Percentiles rank a stretch among this genome's conserved stretches.
phyloP scores from a whole-genome alignment of 345 rosid genomes.

The Arabidopsis thaliana region TAIR10.1 NC_003074.8:22442501-22443000 shows the following conservation, averaged over 20 bases:
- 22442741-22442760: slow-evolving; percentile 68
- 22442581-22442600: slow-evolving; percentile 83
- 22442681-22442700: slow-evolving; percentile 84
- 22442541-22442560: slow-evolving; percentile 52
- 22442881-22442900: background rate
- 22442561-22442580: slow-evolving; percentile 78
- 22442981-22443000: slow-evolving; percentile 39
- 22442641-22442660: slow-evolving; percentile 71
- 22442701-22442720: slow-evolving; percentile 85
- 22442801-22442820: background rate
- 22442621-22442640: slow-evolving; percentile 57
- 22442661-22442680: slow-evolving; percentile 69
- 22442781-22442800: background rate
- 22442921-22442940: slow-evolving; percentile 32
- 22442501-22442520: slow-evolving; percentile 66
- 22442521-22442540: slow-evolving; percentile 84
- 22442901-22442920: slow-evolving; percentile 6
- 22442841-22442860: background rate
- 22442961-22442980: slow-evolving; percentile 37
- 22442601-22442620: slow-evolving; percentile 89
- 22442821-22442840: background rate
- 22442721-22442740: slow-evolving; percentile 89
- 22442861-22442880: background rate
- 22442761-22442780: slow-evolving; percentile 49
- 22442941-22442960: slow-evolving; percentile 36